phyloP scores from a whole-genome alignment of 2,329 filamentous ascomycete species.

The Herpotrichia juniperi region DNA sequence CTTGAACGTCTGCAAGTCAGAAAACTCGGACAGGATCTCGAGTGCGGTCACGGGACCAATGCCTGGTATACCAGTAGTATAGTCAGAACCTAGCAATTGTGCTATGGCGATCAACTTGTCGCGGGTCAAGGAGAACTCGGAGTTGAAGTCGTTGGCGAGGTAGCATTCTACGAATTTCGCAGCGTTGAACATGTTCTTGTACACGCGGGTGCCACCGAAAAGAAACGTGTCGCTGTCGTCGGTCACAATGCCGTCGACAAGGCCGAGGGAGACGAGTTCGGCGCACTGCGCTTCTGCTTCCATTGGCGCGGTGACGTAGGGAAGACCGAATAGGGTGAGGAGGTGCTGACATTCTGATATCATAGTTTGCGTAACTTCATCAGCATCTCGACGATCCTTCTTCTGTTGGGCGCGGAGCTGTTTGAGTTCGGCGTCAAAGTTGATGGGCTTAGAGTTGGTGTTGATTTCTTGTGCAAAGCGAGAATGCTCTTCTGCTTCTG shows the following conservation, averaged over 20 bases:
- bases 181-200: constrained; percentile 99
- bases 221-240: constrained; percentile 97
- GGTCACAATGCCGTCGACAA: constrained; percentile 97
- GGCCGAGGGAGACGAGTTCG: constrained; percentile 80
- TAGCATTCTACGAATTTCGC: constrained; percentile 99
- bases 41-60: constrained; percentile 94
- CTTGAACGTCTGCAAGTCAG: constrained; percentile 74
- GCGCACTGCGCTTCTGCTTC: constrained; percentile 98
- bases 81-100: constrained; percentile 90
- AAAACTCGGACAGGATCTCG: constrained; percentile 92
- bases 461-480: constrained; percentile 90
- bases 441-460: constrained; percentile 70
- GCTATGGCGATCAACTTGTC: constrained; percentile 87
- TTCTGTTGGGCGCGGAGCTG: constrained; percentile 92
- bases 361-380: constrained; percentile 97
- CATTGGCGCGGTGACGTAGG: constrained; percentile 98
- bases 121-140: constrained; percentile 86
- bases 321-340: constrained; percentile 86
- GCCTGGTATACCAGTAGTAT: constrained; percentile 88
- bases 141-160: constrained; percentile 79
- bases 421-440: constrained; percentile 87
- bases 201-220: constrained; percentile 93
- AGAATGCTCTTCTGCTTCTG: constrained; percentile 91
- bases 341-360: constrained; percentile 92
- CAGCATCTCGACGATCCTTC: constrained; percentile 92